Base-by-base conservation (phyloP, 2,329 filamentous ascomycete genomes). In the Trichoderma endophyticum region DNA sequence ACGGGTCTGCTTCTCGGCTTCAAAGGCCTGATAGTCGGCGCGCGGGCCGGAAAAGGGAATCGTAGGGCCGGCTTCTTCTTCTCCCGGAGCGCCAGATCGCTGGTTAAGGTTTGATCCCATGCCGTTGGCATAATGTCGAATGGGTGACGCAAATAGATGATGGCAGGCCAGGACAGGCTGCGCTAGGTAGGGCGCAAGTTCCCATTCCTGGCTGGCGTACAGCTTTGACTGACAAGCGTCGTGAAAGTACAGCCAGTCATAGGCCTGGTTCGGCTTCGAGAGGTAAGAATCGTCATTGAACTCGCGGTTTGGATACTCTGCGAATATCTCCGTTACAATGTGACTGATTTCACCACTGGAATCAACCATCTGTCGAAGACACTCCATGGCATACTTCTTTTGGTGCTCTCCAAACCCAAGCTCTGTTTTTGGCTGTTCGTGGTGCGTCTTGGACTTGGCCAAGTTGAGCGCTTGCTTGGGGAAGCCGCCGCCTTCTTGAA, bases 221-320 rank as follows among this genome's bases (percentile, higher is more conserved):
- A 98, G 87, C 51, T 91, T 90, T 1, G 91, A 90, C 28, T 93
- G 94, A 74, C 97, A 90, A 0, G 86, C 85, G 77, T 98, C 96
- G 81, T 98, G 93, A 81, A 99, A 98, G 80, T 97, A 87, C 70
- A 99, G 88, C 96, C 96, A 99, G 78, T 98, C 95, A 80, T 97
- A 97, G 0, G 93, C 93, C 80, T 88, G 84, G 75, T 92, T 90
- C 0, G 97, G 97, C 79, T 99, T 99, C 39, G 91, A 93, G 36
- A 99, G 89, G 76, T 93, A 92, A 1, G 91, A 92, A 81, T 99
- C 96, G 80, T 99, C 96, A 83, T 98, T 97, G 82, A 92, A 99
- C 24, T 94, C 91, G 76, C 94, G 93, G 56, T 89, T 90, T 0
- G 95, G 94, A 80, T 97, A 99, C 75, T 92, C 88, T 26, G 92